Evolutionary conservation across 176 grass and related monocot genomes (phyloP).

Genomic region (Typha latifolia): DNA sequence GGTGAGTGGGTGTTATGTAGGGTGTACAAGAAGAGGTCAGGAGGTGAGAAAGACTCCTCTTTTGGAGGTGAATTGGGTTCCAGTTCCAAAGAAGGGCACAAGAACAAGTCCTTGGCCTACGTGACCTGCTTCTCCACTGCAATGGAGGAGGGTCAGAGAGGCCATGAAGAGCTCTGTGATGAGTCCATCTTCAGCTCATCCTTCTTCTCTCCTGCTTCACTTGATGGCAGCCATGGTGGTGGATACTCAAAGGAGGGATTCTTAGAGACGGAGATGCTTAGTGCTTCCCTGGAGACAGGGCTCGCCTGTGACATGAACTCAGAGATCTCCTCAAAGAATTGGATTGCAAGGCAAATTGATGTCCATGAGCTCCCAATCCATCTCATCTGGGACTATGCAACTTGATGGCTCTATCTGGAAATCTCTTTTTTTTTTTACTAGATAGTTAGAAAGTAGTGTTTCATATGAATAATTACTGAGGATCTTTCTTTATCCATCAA

Average conservation of each 20-base stretch:
- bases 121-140: constrained; percentile 95
- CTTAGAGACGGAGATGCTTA: constrained; percentile 30
- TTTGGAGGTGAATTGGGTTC: no score
- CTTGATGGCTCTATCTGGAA: no score
- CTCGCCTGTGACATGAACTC: constrained; percentile 56
- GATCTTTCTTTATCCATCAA: no score
- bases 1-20: constrained; percentile 85
- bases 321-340: constrained; percentile 23
- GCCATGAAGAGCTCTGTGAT: neutral
- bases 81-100: neutral
- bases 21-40: constrained; percentile 62
- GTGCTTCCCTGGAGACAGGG: constrained; percentile 44
- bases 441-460: no score
- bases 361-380: no score
- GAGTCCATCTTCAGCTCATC: constrained; percentile 21
- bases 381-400: no score
- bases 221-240: constrained; percentile 12
- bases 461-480: no score
- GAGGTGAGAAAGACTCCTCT: neutral
- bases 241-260: constrained; percentile 40
- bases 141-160: constrained; percentile 27
- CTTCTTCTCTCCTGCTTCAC: constrained; percentile 1
- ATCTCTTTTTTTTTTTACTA: no score
- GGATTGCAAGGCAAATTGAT: no score
- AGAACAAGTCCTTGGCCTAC: constrained; percentile 11